A percentile compares a stretch with the other conserved stretches of the same genome.
These are phyloP conservation scores for Stentor roeselii DNA, from an alignment of 73 alveolate species.

Conservation along the genomic window DNA sequence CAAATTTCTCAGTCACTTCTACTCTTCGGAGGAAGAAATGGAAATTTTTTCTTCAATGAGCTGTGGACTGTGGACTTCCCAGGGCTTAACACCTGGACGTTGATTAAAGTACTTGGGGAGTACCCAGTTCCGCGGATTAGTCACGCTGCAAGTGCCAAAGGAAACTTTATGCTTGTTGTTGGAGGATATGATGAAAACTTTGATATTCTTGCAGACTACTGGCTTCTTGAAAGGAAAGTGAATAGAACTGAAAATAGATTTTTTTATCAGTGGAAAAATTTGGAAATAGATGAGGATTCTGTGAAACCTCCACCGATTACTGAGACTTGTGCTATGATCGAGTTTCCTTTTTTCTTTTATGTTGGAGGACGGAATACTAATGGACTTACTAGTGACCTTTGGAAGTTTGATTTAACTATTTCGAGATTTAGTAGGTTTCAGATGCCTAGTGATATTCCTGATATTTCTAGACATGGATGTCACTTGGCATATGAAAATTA, in stretches of 20 bases:
- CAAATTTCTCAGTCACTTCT: background rate
- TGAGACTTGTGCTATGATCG: background rate
- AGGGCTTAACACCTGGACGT: background rate
- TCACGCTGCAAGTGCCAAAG: background rate
- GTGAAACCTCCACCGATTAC: slow-evolving; percentile 8
- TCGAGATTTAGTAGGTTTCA: too few relatives aligned
- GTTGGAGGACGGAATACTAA: background rate
- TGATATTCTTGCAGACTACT: background rate
- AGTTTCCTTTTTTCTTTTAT: background rate
- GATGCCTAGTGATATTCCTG: too few relatives aligned
- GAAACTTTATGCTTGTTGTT: background rate
- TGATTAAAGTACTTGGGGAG: background rate
- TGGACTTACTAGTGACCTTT: background rate
- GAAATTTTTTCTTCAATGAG: background rate
- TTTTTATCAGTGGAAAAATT: too few relatives aligned
- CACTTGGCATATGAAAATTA: background rate
- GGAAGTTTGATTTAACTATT: background rate
- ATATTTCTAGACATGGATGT: background rate
- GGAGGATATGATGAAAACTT: background rate
- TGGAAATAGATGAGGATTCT: too few relatives aligned
- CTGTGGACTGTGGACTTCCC: background rate
- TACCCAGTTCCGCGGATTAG: background rate
- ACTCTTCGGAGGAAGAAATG: background rate
- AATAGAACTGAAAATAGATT: too few relatives aligned
- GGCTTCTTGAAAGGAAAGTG: too few relatives aligned